Conservation (phyloP, 345 rosid genomes). For the Carallia brachiata region DNA sequence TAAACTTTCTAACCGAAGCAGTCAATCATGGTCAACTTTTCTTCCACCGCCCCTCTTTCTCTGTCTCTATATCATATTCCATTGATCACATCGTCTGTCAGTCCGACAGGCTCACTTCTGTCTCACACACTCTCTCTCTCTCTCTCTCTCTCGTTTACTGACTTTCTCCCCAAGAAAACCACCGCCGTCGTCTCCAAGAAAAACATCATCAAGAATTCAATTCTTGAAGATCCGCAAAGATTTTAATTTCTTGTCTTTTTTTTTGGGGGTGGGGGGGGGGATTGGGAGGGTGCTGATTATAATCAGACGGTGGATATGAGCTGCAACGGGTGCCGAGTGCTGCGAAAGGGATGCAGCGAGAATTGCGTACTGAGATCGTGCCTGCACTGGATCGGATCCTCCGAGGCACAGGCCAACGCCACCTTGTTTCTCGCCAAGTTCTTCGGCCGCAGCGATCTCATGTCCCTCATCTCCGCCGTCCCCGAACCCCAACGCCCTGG, state of each 20-base stretch:
- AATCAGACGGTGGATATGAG: conserved; percentile 27
- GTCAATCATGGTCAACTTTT: neutral
- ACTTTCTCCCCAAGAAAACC: neutral
- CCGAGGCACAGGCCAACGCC: conserved; percentile 38
- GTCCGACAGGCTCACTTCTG: no score
- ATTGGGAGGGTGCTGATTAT: neutral
- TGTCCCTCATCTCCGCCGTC: conserved; percentile 52
- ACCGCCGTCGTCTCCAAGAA: neutral
- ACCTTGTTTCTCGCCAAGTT: conserved; percentile 38
- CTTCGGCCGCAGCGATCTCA: conserved; percentile 37
- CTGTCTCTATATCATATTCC: no score
- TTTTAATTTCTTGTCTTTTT: neutral
- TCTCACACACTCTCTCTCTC: neutral
- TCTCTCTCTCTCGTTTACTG: neutral
- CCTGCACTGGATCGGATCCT: conserved; percentile 26
- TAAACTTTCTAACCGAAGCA: conserved; percentile 21
- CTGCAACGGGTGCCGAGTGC: conserved; percentile 38
- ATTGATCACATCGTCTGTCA: no score
- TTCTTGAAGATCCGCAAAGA: neutral
- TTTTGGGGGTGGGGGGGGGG: neutral
- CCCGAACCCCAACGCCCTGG: conserved; percentile 56
- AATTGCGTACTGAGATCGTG: conserved; percentile 30
- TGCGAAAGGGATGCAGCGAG: conserved; percentile 41
- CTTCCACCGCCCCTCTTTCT: no score
- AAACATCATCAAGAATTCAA: neutral